phyloP scores from a whole-genome alignment of 805 yeast genomes.

The Pichia pseudocactophila region DNA sequence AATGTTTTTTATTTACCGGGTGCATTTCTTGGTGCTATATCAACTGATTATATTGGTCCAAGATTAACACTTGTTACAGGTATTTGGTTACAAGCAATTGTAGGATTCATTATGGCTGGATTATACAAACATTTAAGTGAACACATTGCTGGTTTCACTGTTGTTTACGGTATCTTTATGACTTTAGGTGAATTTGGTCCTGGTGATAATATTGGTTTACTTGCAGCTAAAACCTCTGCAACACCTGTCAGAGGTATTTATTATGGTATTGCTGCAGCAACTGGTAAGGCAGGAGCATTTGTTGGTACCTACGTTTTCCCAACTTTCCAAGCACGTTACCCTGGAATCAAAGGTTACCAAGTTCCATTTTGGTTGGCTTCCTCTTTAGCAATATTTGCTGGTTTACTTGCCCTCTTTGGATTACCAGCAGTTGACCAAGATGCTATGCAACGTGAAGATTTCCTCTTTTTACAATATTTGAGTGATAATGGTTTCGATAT shows the following conservation, averaged over 20 bases:
- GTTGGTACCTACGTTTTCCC: conserved; percentile 89
- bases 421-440: conserved; percentile 80
- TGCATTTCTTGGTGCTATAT: conserved; percentile 73
- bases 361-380: conserved; percentile 81
- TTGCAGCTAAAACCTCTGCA: conserved; percentile 80
- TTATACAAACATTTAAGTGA: conserved; percentile 44
- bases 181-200: conserved; percentile 91
- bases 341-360: conserved; percentile 55
- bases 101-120: conserved; percentile 83
- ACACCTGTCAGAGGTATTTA: conserved; percentile 86
- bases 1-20: conserved; percentile 89
- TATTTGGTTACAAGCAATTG: conserved; percentile 58
- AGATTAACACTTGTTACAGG: conserved; percentile 68
- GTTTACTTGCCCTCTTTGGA: conserved; percentile 55
- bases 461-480: conserved; percentile 58
- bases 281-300: conserved; percentile 89
- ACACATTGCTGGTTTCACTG: conserved; percentile 71
- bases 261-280: conserved; percentile 85
- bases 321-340: conserved; percentile 51
- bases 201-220: conserved; percentile 83
- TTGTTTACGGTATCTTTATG: conserved; percentile 80
- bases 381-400: conserved; percentile 66
- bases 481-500: conserved; percentile 62
- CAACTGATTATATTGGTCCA: conserved; percentile 89
- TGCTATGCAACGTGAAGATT: conserved; percentile 73